Conservation (phyloP, 2,329 filamentous ascomycete genomes). For the Pseudogymnoascus sp. region DNA sequence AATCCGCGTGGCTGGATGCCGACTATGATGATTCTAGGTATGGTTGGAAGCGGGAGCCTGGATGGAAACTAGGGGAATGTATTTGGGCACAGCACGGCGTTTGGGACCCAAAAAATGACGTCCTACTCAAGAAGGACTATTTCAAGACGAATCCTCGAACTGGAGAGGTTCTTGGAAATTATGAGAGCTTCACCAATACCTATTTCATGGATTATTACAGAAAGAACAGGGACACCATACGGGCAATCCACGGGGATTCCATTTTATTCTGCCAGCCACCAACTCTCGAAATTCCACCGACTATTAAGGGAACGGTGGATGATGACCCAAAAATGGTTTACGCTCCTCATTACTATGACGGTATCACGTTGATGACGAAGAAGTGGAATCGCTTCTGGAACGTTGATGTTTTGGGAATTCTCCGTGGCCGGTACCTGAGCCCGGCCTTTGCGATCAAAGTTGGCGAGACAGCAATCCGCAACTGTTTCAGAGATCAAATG, state of each 20-base stretch:
- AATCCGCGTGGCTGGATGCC: conserved; percentile 74
- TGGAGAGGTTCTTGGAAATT: conserved; percentile 62
- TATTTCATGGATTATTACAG: conserved; percentile 88
- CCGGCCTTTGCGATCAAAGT: conserved; percentile 90
- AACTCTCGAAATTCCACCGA: conserved; percentile 83
- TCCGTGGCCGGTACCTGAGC: conserved; percentile 80
- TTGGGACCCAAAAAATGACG: conserved; percentile 78
- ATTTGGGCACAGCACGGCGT: conserved; percentile 95
- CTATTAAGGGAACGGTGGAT: conserved; percentile 77
- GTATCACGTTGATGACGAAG: conserved; percentile 93
- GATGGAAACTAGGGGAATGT: conserved; percentile 90
- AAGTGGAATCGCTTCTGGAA: conserved; percentile 99
- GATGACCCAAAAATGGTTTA: conserved; percentile 89
- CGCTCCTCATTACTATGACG: conserved; percentile 93
- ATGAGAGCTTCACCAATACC: conserved; percentile 79
- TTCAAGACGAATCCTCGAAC: conserved; percentile 73
- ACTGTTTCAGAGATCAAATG: conserved; percentile 85
- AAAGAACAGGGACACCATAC: conserved; percentile 66
- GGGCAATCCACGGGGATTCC: conserved; percentile 67
- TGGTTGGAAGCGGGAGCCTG: conserved; percentile 79
- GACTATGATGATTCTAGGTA: conserved; percentile 82
- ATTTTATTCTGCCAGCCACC: conserved; percentile 90
- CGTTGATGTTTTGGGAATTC: conserved; percentile 85
- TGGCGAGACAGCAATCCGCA: conserved; percentile 87
- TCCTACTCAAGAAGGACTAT: conserved; percentile 75